A percentile compares a stretch with the other conserved stretches of the same genome.
Conservation (phyloP, 2,329 filamentous ascomycete genomes). For the Chrysosporium keratinophilum region DNA sequence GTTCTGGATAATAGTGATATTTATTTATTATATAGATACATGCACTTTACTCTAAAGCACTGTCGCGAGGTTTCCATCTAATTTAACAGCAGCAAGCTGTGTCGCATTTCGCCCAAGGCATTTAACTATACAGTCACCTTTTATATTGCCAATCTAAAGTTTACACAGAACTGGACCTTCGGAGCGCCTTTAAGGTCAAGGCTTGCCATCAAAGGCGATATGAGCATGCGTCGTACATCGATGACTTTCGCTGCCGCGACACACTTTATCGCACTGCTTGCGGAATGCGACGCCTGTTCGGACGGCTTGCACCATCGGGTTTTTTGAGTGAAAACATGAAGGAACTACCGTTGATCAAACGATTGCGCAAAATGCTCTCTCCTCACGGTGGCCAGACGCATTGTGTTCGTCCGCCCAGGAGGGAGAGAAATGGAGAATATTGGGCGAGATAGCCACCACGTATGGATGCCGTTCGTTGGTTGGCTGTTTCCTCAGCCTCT, state of each 20-base stretch:
- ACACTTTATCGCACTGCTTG: neutral
- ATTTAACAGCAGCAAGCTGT: neutral
- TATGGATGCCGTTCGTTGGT: slow-evolving; percentile 18
- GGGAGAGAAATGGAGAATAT: neutral
- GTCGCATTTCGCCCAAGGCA: neutral
- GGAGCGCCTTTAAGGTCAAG: too few species aligned
- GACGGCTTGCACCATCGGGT: neutral
- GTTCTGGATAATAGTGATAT: too few species aligned
- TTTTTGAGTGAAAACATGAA: neutral
- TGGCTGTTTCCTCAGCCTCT: slow-evolving; percentile 20
- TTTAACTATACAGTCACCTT: too few species aligned
- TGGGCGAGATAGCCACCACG: slow-evolving; percentile 13
- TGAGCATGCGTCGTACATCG: too few species aligned
- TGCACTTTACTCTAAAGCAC: too few species aligned
- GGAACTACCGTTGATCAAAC: neutral
- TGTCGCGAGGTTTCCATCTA: too few species aligned
- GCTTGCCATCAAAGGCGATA: too few species aligned
- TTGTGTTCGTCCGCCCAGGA: neutral
- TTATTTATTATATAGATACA: too few species aligned
- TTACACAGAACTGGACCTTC: neutral
- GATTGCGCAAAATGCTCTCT: neutral
- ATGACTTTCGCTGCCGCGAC: neutral
- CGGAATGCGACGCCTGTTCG: neutral
- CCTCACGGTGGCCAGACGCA: neutral
- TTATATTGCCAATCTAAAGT: neutral